These are phyloP conservation scores for Mycena maculata DNA, from an alignment of 768 basidiomycete genomes.

Conservation along the genomic window DNA sequence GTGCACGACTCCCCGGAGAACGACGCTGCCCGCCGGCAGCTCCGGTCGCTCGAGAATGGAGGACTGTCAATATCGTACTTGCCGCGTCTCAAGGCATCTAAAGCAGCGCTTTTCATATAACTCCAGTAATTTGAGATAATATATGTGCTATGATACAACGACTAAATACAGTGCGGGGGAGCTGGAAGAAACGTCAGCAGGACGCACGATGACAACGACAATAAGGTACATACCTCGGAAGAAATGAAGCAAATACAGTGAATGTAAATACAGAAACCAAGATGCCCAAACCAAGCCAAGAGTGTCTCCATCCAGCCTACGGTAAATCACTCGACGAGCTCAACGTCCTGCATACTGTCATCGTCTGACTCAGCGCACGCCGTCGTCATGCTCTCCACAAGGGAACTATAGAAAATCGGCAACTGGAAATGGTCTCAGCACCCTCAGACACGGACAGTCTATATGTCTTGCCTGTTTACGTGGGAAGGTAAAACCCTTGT, in stretches of 20 bases:
- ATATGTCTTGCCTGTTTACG: constrained; percentile 57
- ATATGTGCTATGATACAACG: background rate
- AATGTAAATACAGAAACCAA: constrained; percentile 11
- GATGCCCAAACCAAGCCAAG: background rate
- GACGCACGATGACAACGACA: background rate
- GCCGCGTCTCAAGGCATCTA: constrained; percentile 1
- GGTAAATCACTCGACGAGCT: constrained; percentile 17
- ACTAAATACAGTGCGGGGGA: constrained; percentile 5
- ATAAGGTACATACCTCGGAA: constrained; percentile 11
- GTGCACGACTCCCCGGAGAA: constrained; percentile 1
- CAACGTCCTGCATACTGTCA: constrained; percentile 23
- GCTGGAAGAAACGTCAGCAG: background rate
- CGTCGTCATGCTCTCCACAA: constrained; percentile 28
- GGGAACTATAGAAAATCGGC: constrained; percentile 29
- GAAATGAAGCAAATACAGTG: constrained; percentile 22
- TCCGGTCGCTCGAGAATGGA: background rate
- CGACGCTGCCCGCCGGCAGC: background rate
- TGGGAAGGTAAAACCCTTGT: constrained; percentile 74
- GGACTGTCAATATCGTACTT: constrained; percentile 1
- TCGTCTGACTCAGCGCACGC: constrained; percentile 23
- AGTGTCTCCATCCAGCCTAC: background rate
- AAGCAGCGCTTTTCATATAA: constrained; percentile 11
- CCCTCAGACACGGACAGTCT: background rate
- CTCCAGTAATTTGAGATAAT: too few species aligned
- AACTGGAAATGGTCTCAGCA: constrained; percentile 11